Conservation (phyloP, 495 filamentous ascomycete genomes). For the Talaromyces stipitatus region DNA sequence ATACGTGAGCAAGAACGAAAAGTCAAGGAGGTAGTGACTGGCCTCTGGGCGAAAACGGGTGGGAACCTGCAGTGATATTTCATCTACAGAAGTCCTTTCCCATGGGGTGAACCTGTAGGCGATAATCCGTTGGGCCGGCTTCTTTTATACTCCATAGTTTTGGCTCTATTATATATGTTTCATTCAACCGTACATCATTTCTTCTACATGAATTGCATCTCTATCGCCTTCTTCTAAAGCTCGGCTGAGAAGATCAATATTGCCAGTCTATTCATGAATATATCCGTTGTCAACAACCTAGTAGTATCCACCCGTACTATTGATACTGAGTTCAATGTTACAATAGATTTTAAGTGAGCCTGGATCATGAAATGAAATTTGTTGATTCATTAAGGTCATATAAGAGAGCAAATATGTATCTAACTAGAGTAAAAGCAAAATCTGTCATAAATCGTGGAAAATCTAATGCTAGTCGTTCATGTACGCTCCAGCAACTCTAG, state of each 20-base stretch:
- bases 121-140: too few relatives aligned
- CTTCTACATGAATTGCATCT: too few relatives aligned
- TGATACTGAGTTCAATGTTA: not conserved
- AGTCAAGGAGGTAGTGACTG: slow-evolving; percentile 53
- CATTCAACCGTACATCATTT: too few relatives aligned
- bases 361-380: not conserved
- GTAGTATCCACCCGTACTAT: not conserved
- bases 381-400: not conserved
- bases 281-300: too few relatives aligned
- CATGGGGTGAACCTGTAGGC: too few relatives aligned
- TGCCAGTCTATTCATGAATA: too few relatives aligned
- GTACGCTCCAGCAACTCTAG: not conserved
- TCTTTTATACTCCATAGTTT: too few relatives aligned
- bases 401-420: not conserved
- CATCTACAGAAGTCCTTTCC: too few relatives aligned
- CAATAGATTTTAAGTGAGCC: not conserved
- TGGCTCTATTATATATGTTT: too few relatives aligned
- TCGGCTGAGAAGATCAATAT: too few relatives aligned
- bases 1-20: slow-evolving; percentile 53
- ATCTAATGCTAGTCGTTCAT: not conserved
- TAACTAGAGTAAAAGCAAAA: not conserved
- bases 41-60: slow-evolving; percentile 41
- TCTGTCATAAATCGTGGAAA: not conserved
- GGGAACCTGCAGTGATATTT: not conserved
- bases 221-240: too few relatives aligned